Conservation (phyloP, 371 early-diverging fungal genomes). For the Coemansia sp. region DNA sequence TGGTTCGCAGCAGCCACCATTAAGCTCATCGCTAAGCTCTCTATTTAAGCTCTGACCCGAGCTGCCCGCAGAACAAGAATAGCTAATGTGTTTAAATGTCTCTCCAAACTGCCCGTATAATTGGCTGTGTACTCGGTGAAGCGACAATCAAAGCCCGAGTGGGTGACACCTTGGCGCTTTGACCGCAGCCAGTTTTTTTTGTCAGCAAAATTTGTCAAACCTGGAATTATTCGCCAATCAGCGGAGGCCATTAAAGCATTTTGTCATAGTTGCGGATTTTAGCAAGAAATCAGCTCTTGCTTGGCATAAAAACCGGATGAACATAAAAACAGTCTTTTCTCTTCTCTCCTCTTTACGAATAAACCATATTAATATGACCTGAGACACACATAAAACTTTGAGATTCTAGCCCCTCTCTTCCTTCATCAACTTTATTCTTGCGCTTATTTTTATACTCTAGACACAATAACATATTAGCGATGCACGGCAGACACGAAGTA, state of each 20-base stretch:
- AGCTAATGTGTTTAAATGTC: too few species aligned
- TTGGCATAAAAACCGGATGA: not conserved
- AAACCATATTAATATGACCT: not conserved
- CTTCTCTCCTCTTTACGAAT: not conserved
- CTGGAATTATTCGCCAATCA: conserved; percentile 18
- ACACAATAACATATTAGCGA: conserved; percentile 1
- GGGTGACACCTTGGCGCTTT: not conserved
- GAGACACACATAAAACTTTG: not conserved
- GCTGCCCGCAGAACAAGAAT: too few species aligned
- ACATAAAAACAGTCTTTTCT: not conserved
- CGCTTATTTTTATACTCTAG: not conserved
- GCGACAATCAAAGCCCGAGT: too few species aligned
- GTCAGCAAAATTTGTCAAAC: conserved; percentile 5
- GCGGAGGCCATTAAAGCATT: conserved; percentile 1
- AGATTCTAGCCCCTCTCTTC: not conserved
- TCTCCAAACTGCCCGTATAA: too few species aligned
- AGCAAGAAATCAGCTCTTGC: conserved; percentile 1
- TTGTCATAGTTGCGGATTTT: too few species aligned
- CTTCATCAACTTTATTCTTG: conserved; percentile 2
- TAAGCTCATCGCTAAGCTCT: too few species aligned
- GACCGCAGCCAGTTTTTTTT: conserved; percentile 2
- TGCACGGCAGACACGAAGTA: conserved; percentile 41
- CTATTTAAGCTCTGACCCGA: too few species aligned
- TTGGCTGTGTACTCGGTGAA: too few species aligned
- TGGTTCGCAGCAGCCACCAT: too few species aligned